Base-by-base conservation (phyloP, 805 yeast genomes). In the Saturnispora bothae region DNA sequence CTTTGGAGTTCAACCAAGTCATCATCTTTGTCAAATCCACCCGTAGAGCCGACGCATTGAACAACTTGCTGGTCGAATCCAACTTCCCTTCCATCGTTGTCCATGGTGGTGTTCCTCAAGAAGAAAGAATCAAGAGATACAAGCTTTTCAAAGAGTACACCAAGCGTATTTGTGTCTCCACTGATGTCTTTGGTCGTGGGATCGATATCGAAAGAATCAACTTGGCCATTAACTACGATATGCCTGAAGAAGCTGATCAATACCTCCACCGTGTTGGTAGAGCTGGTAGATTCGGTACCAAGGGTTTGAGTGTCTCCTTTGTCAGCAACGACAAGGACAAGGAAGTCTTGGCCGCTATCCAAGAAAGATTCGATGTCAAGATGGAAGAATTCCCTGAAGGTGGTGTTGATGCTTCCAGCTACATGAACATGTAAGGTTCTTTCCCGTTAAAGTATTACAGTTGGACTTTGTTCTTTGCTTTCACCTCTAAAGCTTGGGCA, bases 221-320 rank as follows among this genome's bases (percentile, higher is more conserved):
- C 68, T 68, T 89, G 62, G 98, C 98, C 45, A 86, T 89, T 71
- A 92, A 89, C 72, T 89, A 89, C 65, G 98, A 89, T 66, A 69
- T 89, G 70, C 96, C 98, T 52, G 70, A 65, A 48, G 96, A 88
- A 68, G 95, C 97, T 48, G 97, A 89, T 65, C 96, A 92, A 66
- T 89, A 92, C 66, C 76, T 89, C 61, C 98, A 89, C 71, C 85
- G 98, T 71, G 98, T 89, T 47, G 98, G 98, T 59, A 86, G 98
- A 77, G 98, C 98, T 51, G 98, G 98, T 68, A 88, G 98, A 75
- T 89, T 89, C 56, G 98, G 98, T 71, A 89, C 98, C 60, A 89
- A 89, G 70, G 98, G 98, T 69, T 77, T 92, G 54, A 94, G 96
- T 38, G 73, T 92, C 42, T 84, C 96, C 30, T 83, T 89, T 48